Evolutionary conservation across 441 rosid genomes (phyloP), one percentile per base, ranked within the genome.

Genomic region (Macaranga tanarius): DNA sequence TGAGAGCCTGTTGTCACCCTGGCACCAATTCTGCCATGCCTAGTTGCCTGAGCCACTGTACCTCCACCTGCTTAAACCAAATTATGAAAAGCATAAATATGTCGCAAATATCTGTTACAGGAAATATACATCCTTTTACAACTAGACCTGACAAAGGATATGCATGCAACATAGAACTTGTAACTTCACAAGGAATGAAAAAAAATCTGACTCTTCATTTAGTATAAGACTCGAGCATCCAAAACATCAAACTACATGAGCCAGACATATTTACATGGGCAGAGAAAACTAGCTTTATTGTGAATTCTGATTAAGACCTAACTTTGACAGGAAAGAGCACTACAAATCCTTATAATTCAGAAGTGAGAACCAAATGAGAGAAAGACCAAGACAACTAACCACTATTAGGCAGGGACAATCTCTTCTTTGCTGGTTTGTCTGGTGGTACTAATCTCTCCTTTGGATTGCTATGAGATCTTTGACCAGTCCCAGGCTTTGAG

Each of bases 401-500:
- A 45, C 57, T 84, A 79, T 81, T 91, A 55, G 98, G 97, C 63
- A 96, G 86, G 76, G 98, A 96, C 65, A 90, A 69, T 54, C 97
- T 87, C 86, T 87, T 89, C 81, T 81, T 92, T 60, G 80, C 79
- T 47, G 73, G 87, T 80, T 89, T 88, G 71, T 81, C 85, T 17
- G 86, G 72, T 70, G 77, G 87, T 40, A 76, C 67, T 62, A 86
- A 45, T 80, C 97, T 89, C 86, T 93, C 97, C 83, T 92, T 93
- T n/a, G 97, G 97, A 78, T 92, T 96, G 86, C 98, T 93, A 28
- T 73, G 90, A 6, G 98, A 93, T 87, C 96, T 87, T 77, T 87
- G 73, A 83, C 71, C 80, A 78, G 61, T 47, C 52, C 76, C 82
- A 61, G 90, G 85, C 76, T 73, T 84, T 74, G 88, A 83, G 73